Evolutionary conservation across 129 eudicot genomes (phyloP).

Genomic region (Escallonia herrerae): DNA sequence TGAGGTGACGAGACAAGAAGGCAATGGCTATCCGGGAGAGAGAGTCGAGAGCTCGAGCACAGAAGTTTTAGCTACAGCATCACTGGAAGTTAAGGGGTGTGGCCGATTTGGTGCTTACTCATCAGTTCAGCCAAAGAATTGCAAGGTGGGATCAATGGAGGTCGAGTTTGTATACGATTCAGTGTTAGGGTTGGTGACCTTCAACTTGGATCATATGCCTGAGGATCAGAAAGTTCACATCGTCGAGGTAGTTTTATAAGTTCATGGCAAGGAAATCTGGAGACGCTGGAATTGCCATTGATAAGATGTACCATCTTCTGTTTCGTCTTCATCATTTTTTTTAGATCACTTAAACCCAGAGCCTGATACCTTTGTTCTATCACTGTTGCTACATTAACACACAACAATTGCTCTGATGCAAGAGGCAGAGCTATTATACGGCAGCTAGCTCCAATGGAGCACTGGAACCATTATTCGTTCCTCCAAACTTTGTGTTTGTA

Average conservation of each 20-base stretch:
- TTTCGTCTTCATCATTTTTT: too few species aligned
- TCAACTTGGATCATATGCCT: constrained; percentile 57
- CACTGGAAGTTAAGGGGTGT: constrained; percentile 59
- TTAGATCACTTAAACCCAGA: too few species aligned
- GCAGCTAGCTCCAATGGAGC: neutral
- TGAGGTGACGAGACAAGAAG: constrained; percentile 8
- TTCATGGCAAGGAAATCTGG: neutral
- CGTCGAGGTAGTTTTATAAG: constrained; percentile 41
- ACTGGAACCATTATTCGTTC: too few species aligned
- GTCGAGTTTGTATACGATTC: constrained; percentile 46
- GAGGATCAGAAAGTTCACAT: constrained; percentile 35
- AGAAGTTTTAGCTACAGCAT: constrained; percentile 20
- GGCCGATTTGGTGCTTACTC: constrained; percentile 71
- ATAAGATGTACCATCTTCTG: too few species aligned
- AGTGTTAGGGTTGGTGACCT: constrained; percentile 37
- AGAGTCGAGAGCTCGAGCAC: too few species aligned
- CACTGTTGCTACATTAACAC: too few species aligned
- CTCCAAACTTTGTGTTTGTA: too few species aligned
- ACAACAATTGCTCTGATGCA: neutral
- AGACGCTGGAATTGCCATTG: too few species aligned
- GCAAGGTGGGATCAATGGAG: constrained; percentile 32
- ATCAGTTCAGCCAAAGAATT: constrained; percentile 43
- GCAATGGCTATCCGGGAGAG: too few species aligned
- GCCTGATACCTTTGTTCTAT: too few species aligned
- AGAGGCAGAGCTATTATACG: neutral